Conservation (phyloP, 2,329 filamentous ascomycete species). For the Aspergillus udagawae region DNA sequence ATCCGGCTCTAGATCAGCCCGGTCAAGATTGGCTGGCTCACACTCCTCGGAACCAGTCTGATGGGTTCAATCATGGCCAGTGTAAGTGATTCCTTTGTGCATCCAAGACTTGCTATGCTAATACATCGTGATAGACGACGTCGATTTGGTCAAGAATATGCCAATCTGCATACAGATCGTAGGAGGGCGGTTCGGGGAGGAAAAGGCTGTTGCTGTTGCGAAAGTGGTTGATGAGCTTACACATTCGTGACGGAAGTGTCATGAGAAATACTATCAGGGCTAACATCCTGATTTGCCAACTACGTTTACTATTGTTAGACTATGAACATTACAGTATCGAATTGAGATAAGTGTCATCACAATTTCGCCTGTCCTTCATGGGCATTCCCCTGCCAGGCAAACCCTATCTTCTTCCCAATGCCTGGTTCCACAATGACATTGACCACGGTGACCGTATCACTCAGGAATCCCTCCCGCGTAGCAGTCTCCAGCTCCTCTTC, state of each 20-base stretch:
- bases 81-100: constrained; percentile 6
- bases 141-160: constrained; percentile 28
- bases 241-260: not conserved
- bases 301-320: constrained; percentile 9
- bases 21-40: constrained; percentile 31
- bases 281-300: not conserved
- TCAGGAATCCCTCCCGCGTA: constrained; percentile 49
- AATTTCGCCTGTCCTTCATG: constrained; percentile 24
- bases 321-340: constrained; percentile 3
- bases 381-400: constrained; percentile 33
- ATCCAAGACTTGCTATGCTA: not conserved
- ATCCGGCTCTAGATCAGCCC: constrained; percentile 31
- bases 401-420: constrained; percentile 37
- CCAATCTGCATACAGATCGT: constrained; percentile 32
- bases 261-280: not conserved
- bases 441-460: constrained; percentile 46
- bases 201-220: constrained; percentile 27
- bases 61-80: constrained; percentile 44
- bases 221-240: constrained; percentile 26
- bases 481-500: constrained; percentile 50
- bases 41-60: constrained; percentile 42
- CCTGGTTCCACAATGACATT: constrained; percentile 56
- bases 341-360: constrained; percentile 7
- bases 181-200: constrained; percentile 30
- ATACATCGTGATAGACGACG: constrained; percentile 20